Evolutionary conservation across 2,329 filamentous ascomycete species (phyloP).

Genomic region (Hypoxylon sp.): DNA sequence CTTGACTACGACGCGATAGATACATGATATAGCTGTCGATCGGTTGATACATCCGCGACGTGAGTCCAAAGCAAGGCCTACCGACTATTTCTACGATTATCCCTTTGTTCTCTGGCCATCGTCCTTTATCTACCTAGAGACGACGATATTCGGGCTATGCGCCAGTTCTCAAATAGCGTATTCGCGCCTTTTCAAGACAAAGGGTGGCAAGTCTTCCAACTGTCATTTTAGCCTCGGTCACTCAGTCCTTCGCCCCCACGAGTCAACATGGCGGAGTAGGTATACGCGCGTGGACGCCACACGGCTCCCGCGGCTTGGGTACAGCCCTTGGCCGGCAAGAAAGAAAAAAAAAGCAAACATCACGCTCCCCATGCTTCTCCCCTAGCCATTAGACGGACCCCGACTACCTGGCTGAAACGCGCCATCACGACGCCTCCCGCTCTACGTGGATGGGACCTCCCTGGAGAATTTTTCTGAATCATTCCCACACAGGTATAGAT

Average conservation of each 20-base stretch:
- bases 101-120: slow-evolving; percentile 15
- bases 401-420: slow-evolving; percentile 32
- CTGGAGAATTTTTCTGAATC: slow-evolving; percentile 21
- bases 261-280: slow-evolving; percentile 9
- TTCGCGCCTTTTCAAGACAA: not conserved
- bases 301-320: slow-evolving; percentile 1
- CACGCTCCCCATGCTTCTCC: slow-evolving; percentile 4
- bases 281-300: slow-evolving; percentile 27
- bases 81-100: slow-evolving; percentile 17
- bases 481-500: slow-evolving; percentile 30
- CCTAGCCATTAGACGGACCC: slow-evolving; percentile 13
- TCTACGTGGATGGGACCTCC: slow-evolving; percentile 13
- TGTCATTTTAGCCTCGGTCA: not conserved
- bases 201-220: not conserved
- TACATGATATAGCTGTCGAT: slow-evolving; percentile 10
- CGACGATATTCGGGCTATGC: not conserved
- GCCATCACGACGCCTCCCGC: slow-evolving; percentile 32
- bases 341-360: slow-evolving; percentile 29
- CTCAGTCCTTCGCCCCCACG: slow-evolving; percentile 14
- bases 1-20: slow-evolving; percentile 29
- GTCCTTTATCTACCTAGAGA: not conserved
- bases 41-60: not conserved
- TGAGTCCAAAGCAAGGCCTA: slow-evolving; percentile 1
- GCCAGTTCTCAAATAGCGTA: not conserved
- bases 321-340: slow-evolving; percentile 5